Evolutionary conservation across 805 yeast genomes (phyloP).

Genomic region (Starmerella bombi): DNA sequence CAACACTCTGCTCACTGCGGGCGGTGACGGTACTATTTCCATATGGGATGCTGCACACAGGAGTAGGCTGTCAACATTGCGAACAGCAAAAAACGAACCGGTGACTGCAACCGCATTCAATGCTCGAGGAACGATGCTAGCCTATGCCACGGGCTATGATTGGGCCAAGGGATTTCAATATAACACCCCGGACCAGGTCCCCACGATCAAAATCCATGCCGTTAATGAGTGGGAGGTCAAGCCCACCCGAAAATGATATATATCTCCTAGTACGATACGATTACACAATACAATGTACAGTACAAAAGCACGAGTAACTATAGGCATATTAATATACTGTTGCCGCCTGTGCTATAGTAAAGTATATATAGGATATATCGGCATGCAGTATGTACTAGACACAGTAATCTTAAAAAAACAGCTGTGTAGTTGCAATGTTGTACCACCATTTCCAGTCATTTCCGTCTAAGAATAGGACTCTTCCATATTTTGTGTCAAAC

Average conservation of each 20-base stretch:
- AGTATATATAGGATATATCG: too few species aligned
- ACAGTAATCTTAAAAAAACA: too few species aligned
- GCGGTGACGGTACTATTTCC: constrained; percentile 85
- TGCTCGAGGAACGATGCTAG: constrained; percentile 68
- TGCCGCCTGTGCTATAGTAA: too few species aligned
- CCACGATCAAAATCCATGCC: constrained; percentile 67
- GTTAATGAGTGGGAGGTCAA: constrained; percentile 77
- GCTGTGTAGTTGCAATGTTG: too few species aligned
- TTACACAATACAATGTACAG: too few species aligned
- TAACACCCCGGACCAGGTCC: constrained; percentile 64
- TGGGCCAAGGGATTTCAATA: constrained; percentile 77
- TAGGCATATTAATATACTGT: too few species aligned
- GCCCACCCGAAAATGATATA: constrained; percentile 11
- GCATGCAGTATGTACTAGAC: too few species aligned
- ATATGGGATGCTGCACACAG: constrained; percentile 94
- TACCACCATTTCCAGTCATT: too few species aligned
- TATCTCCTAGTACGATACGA: too few species aligned
- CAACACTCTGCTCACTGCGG: constrained; percentile 89
- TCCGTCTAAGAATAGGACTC: too few species aligned
- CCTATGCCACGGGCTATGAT: constrained; percentile 86
- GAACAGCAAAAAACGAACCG: constrained; percentile 29
- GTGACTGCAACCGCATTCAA: constrained; percentile 73
- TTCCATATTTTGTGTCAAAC: too few species aligned
- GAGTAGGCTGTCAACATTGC: constrained; percentile 57
- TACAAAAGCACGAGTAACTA: too few species aligned